Conservation (phyloP, 2,329 filamentous ascomycete genomes). For the Aspergillus sclerotialis region DNA sequence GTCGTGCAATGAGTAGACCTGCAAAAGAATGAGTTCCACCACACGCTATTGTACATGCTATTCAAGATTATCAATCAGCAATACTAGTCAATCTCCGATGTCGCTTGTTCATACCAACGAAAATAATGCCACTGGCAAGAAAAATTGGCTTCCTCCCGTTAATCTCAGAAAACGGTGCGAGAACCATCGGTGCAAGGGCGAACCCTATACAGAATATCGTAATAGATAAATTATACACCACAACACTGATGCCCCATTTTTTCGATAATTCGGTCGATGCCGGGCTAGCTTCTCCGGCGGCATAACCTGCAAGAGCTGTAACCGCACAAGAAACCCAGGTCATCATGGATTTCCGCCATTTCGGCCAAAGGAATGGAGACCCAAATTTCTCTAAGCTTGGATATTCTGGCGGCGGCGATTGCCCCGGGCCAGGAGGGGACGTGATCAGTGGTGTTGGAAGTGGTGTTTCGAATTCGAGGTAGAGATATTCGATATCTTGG, state of each 20-base stretch:
- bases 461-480: constrained; percentile 56
- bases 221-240: constrained; percentile 67
- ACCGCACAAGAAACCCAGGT: constrained; percentile 69
- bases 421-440: constrained; percentile 20
- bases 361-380: constrained; percentile 69
- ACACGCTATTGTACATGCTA: constrained; percentile 61
- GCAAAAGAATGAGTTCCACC: constrained; percentile 62
- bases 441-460: constrained; percentile 41
- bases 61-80: constrained; percentile 10
- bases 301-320: constrained; percentile 71
- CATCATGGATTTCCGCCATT: constrained; percentile 60
- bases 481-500: constrained; percentile 47
- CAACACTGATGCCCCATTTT: constrained; percentile 58
- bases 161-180: constrained; percentile 83
- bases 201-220: constrained; percentile 79
- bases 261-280: constrained; percentile 57
- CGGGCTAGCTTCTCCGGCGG: constrained; percentile 72
- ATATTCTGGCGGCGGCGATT: constrained; percentile 44
- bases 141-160: constrained; percentile 83
- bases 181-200: constrained; percentile 73
- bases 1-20: constrained; percentile 68
- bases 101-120: constrained; percentile 50
- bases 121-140: constrained; percentile 63
- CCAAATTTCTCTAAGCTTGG: constrained; percentile 61
- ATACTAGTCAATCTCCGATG: neutral